Evolutionary conservation across 768 basidiomycete species (phyloP), one percentile per base, ranked within the genome.

Genomic region (Phylloporus sp.): DNA sequence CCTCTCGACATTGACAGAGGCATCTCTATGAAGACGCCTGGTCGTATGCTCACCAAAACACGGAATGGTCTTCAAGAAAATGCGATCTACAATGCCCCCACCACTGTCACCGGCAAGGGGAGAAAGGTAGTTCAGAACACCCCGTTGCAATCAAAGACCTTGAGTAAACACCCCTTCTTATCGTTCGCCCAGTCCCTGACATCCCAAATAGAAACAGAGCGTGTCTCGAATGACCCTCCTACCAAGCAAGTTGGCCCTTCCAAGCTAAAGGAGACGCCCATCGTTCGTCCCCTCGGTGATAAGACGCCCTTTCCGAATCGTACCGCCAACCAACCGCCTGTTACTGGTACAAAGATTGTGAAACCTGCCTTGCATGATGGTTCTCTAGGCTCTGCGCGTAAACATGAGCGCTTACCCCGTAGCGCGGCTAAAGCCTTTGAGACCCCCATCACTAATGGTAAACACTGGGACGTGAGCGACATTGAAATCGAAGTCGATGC

Each of bases 251-350:
- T 53, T 7, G 61, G 63, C 43, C 49, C 55, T 49, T 70, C 53
- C 7, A 69, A 64, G 45, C 29, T 31, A 13, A 63, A 54, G 50
- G 63, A 57, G 35, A 58, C 68, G 3, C 54, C 57, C 18, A 55
- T 60, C 49, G 29, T 59, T 66, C 78, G 81, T 12, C 84, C 85
- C 2, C 72, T 91, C 8, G 75, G 75, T 23, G 88, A 91, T 70
- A 89, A 86, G 68, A 91, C 88, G 1, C 88, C 88, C 2, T 84
- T 84, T 58, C 80, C 82, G 4, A 90, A 89, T 63, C 82, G 86
- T 32, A 69, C 69, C 28, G 49, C 57, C 42, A 58, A 50, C 54
- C 57, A 57, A 26, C 15, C 70, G 63, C 54, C 70, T 72, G 47
- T 74, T 69, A 22, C 73, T 71, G 60, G 58, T 10, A 51, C 56